Percentiles rank a stretch among this genome's conserved stretches.
phyloP scores from a whole-genome alignment of 177 flowering plant species.

The Vitis hybrid region DNA sequence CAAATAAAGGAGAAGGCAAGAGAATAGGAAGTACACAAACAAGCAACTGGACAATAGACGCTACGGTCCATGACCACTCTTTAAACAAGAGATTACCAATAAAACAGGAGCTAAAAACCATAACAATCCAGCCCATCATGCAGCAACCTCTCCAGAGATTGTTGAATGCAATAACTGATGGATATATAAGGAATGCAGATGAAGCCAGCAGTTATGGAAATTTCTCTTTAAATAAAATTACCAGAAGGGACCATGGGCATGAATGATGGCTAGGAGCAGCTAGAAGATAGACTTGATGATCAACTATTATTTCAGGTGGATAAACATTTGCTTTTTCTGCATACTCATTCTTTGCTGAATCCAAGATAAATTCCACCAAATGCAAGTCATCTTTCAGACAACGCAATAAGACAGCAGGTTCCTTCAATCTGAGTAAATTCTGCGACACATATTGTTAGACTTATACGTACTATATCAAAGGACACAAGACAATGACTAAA shows the following conservation, averaged over 20 bases:
- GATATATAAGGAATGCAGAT: too few relatives aligned
- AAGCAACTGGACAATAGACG: constrained; percentile 3
- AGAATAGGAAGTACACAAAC: constrained; percentile 6
- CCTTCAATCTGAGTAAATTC: constrained; percentile 89
- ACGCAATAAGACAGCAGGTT: constrained; percentile 82
- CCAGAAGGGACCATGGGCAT: constrained; percentile 76
- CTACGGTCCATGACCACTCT: constrained; percentile 4
- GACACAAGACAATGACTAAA: neutral
- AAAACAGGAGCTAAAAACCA: neutral
- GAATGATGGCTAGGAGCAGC: constrained; percentile 66
- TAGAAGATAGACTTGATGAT: constrained; percentile 58
- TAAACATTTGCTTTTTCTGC: constrained; percentile 66
- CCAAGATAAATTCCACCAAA: constrained; percentile 63
- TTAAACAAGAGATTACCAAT: neutral
- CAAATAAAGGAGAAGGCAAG: neutral
- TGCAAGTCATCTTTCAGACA: constrained; percentile 69
- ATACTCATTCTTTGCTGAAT: constrained; percentile 69
- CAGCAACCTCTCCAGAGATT: constrained; percentile 42
- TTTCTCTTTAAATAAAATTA: constrained; percentile 21
- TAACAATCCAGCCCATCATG: constrained; percentile 27
- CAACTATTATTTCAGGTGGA: constrained; percentile 74
- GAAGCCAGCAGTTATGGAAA: too few relatives aligned
- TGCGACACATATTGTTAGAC: constrained; percentile 20
- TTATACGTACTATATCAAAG: neutral
- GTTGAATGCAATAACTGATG: too few relatives aligned